Base-by-base conservation (phyloP, 2,329 filamentous ascomycete genomes). In the Colletotrichum sp. region DNA sequence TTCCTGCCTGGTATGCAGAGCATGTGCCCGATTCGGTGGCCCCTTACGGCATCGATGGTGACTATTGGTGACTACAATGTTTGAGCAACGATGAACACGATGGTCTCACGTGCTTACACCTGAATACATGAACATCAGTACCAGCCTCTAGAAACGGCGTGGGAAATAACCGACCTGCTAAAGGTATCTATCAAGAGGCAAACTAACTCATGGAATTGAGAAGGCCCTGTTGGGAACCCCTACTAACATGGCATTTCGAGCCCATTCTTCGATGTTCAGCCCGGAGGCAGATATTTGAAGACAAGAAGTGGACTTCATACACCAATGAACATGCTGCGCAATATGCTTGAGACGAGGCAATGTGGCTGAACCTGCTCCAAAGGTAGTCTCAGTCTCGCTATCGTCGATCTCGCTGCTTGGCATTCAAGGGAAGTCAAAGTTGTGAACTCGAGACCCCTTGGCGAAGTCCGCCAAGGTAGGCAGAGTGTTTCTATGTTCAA, bases 141-240 rank as follows among this genome's bases (percentile, higher is more conserved):
- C 16, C 16, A 44, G 8, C 39, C 16, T n/a, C 3, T 0, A 44
- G 3, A 44, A n/a, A n/a, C 1, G 16, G 3, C 8, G 19, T 6
- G 9, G 16, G 16, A 44, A 1, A n/a, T n/a, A 3, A n/a, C 3
- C 0, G 19, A n/a, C 5, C 8, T 44, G 19, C 5, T 44, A 44
- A 0, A 44, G 3, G 19, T n/a, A 11, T 44, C 19, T 44, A 44
- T 44, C 3, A 44, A 44, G 39, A n/a, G 39, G 0, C 19, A 44
- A 44, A 0, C 8, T n/a, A 11, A n/a, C 16, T 11, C 9, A 44
- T n/a, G 5, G 5, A 44, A n/a, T 44, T 44, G 19, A n/a, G 39
- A n/a, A 19, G 39, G 9, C 5, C 19, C 39, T 44, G 39, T 3
- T 44, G 5, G 36, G 2, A 19, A 44, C 36, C 16, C 8, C 16